Evolutionary conservation across 805 yeast species (phyloP), one percentile per base, ranked within the genome.

Genomic region (Metschnikowia colocasiae): DNA sequence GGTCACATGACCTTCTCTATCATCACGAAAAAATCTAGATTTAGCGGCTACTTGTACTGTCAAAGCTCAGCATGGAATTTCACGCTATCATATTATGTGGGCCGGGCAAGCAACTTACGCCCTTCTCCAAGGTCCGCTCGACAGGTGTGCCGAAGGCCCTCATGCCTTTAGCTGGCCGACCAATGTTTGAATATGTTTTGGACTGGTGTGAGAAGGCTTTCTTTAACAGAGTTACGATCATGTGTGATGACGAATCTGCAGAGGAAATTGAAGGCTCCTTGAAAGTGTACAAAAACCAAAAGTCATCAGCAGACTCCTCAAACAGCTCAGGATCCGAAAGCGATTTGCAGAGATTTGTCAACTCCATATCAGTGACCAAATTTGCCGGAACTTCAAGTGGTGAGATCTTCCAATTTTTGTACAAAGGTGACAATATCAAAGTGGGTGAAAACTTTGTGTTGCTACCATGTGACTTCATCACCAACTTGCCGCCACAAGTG

Each of bases 51-150:
- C 43, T 31, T 22, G n/a, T 9, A 18, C 51, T 42, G 55, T 45
- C 55, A 39, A 29, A 29, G 34, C 34, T 20, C n/a, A 49, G 26
- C 37, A 91, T 92, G 97, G 96, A 90, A 68, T 85, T 90, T 62
- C 96, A 91, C 60, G 97, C 96, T 0, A 76, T 92, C 41, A 80
- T 92, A 18, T 79, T 89, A 48, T 91, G 98, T 69, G 98, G 98
- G 2, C 81, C 79, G 44, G 98, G 98, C 12, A 72, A 73, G 16
- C 74, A 76, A 40, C 72, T 94, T 55, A 63, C 79, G 13, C 98
- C 98, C 0, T 80, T 92, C 52, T 78, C 91, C 0, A 70, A 76
- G 23, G 74, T 73, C 31, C 71, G 83, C 42, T 76, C 80, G 13
- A 73, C 85, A 2, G 91, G 94, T 15, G 62, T 78, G 6, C 79